Conservation (phyloP, 495 filamentous ascomycete species). For the Penicillium cinerascens region DNA sequence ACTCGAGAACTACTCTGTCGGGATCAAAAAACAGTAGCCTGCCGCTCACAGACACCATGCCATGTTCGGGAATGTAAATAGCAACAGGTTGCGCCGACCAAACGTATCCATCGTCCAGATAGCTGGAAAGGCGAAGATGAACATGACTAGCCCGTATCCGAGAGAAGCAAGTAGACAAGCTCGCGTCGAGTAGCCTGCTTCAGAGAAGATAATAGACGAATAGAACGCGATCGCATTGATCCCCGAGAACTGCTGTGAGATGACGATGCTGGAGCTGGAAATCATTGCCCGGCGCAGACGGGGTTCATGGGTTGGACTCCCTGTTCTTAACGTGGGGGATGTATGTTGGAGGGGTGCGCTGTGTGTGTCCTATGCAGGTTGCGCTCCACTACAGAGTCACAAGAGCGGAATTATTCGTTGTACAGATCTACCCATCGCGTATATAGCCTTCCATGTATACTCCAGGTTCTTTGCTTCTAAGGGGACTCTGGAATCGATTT, state of each 20-base stretch:
- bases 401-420: background rate
- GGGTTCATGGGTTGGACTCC: slow-evolving; percentile 62
- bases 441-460: background rate
- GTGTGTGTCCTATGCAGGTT: background rate
- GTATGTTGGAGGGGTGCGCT: slow-evolving; percentile 24
- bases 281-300: slow-evolving; percentile 62
- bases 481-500: background rate
- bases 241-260: slow-evolving; percentile 80
- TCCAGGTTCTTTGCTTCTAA: background rate
- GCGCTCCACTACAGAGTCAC: background rate
- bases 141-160: slow-evolving; percentile 78
- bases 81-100: slow-evolving; percentile 67
- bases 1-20: slow-evolving; percentile 48
- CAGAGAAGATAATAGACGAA: slow-evolving; percentile 64
- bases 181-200: slow-evolving; percentile 56
- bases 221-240: slow-evolving; percentile 78
- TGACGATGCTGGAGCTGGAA: slow-evolving; percentile 62
- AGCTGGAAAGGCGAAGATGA: slow-evolving; percentile 74
- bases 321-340: slow-evolving; percentile 52
- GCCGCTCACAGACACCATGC: slow-evolving; percentile 70
- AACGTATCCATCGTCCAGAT: slow-evolving; percentile 83
- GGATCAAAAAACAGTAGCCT: slow-evolving; percentile 67
- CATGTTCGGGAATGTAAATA: slow-evolving; percentile 86
- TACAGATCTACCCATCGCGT: background rate
- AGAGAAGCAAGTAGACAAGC: slow-evolving; percentile 67